Evolutionary conservation across 2,329 filamentous ascomycete species (phyloP).

Genomic region (Penicillium sp.): DNA sequence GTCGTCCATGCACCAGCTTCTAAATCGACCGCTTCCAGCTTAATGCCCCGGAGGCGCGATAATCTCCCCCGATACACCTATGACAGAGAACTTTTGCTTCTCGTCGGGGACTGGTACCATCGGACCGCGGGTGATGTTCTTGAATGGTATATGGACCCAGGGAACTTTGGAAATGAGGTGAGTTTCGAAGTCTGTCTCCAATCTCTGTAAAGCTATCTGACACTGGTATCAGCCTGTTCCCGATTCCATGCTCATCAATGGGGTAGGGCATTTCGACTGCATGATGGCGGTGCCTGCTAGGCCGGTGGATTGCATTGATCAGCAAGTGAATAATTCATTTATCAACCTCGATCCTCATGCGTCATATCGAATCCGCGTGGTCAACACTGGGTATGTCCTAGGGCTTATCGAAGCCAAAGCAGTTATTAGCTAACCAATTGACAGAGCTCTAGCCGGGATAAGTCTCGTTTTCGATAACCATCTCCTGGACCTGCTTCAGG

Average conservation of each 20-base stretch:
- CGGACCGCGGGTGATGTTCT: constrained; percentile 40
- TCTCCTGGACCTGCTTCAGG: constrained; percentile 33
- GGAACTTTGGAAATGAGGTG: constrained; percentile 46
- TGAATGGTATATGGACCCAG: constrained; percentile 43
- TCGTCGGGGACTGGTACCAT: constrained; percentile 53
- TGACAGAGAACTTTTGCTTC: constrained; percentile 43
- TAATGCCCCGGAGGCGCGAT: constrained; percentile 3
- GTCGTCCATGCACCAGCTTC: constrained; percentile 43
- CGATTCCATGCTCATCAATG: constrained; percentile 49
- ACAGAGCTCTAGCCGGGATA: constrained; percentile 41
- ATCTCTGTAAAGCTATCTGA: background rate
- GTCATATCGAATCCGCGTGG: constrained; percentile 38
- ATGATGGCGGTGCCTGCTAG: constrained; percentile 44
- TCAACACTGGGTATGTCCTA: constrained; percentile 42
- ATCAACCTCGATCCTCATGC: constrained; percentile 21
- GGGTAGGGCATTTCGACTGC: constrained; percentile 45
- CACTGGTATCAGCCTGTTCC: constrained; percentile 42
- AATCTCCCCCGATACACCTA: constrained; percentile 22
- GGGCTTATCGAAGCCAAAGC: background rate
- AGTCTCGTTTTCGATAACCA: constrained; percentile 32
- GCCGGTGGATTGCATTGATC: constrained; percentile 44
- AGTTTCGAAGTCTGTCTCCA: background rate
- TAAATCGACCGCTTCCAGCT: constrained; percentile 17
- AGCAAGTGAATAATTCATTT: constrained; percentile 22
- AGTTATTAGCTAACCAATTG: constrained; percentile 2